Percentiles rank a stretch among this genome's conserved stretches.
phyloP scores from a whole-genome alignment of 2,329 filamentous ascomycete species.

The Ceratocystis alfenasii region DNA sequence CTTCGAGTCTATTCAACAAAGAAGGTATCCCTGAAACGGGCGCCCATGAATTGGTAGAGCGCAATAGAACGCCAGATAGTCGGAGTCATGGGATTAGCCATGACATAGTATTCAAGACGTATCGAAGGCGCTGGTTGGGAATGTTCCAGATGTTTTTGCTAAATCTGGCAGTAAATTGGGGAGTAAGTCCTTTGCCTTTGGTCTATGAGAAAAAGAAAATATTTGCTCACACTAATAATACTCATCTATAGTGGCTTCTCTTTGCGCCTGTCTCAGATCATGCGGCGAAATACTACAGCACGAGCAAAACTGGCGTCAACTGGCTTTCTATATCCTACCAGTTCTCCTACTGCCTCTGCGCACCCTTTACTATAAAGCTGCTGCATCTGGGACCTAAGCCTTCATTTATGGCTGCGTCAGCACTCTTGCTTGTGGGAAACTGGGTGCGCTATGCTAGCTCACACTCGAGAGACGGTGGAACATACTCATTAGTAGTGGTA shows the following conservation, averaged over 20 bases:
- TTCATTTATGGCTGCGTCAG: conserved; percentile 61
- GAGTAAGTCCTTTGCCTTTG: conserved; percentile 47
- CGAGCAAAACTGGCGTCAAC: conserved; percentile 67
- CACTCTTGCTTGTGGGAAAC: conserved; percentile 68
- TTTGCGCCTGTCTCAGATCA: conserved; percentile 72
- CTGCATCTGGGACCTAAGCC: conserved; percentile 70
- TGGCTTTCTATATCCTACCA: conserved; percentile 85
- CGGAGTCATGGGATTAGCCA: conserved; percentile 6
- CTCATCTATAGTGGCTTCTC: conserved; percentile 62
- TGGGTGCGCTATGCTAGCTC: conserved; percentile 80
- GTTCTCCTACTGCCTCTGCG: conserved; percentile 65
- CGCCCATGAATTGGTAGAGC: neutral
- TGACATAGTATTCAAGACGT: conserved; percentile 36
- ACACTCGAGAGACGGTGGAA: conserved; percentile 40
- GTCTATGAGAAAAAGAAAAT: neutral
- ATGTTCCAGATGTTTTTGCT: conserved; percentile 70
- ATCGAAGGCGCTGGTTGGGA: conserved; percentile 83
- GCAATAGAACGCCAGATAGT: conserved; percentile 16
- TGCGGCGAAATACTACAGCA: conserved; percentile 62
- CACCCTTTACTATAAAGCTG: conserved; percentile 62
- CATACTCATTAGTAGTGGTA: conserved; percentile 70
- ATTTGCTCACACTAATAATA: conserved; percentile 12
- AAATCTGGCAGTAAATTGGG: conserved; percentile 91
- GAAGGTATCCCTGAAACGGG: conserved; percentile 11
- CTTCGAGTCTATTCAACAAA: conserved; percentile 1